Percentiles rank a stretch among this genome's conserved stretches.
Conservation (phyloP, 2,329 filamentous ascomycete genomes). For the Incumbomyces delicatus region DNA sequence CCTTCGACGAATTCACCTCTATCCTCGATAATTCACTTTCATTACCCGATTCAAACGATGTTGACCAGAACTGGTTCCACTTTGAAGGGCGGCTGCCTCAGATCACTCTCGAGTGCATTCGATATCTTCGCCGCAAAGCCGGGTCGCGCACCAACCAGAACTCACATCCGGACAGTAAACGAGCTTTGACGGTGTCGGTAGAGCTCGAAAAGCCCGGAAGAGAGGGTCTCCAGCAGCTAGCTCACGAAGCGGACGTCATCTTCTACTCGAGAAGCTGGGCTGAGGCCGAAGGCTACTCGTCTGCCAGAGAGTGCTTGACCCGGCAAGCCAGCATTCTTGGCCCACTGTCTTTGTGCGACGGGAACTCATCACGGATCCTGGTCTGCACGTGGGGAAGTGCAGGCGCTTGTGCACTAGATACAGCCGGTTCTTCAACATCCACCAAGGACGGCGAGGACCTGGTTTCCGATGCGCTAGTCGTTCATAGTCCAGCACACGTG, state of each 20-base stretch:
- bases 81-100: constrained; percentile 53
- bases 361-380: constrained; percentile 25
- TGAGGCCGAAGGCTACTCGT: constrained; percentile 44
- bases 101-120: constrained; percentile 51
- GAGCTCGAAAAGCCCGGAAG: constrained; percentile 63
- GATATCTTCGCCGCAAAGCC: constrained; percentile 30
- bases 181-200: constrained; percentile 50
- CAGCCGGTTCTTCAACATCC: too few species aligned
- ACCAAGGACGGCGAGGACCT: too few species aligned
- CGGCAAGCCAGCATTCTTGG: constrained; percentile 29
- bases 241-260: constrained; percentile 56
- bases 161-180: constrained; percentile 27
- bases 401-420: constrained; percentile 43
- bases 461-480: too few species aligned
- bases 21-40: constrained; percentile 34
- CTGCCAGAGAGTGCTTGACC: constrained; percentile 44
- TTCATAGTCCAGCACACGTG: neutral
- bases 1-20: constrained; percentile 46
- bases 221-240: constrained; percentile 49
- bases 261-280: constrained; percentile 66
- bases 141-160: neutral
- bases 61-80: constrained; percentile 55
- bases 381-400: constrained; percentile 52
- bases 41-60: constrained; percentile 66
- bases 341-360: constrained; percentile 20